Conservation (phyloP, 2,329 filamentous ascomycete species). For the Alternaria sp. region DNA sequence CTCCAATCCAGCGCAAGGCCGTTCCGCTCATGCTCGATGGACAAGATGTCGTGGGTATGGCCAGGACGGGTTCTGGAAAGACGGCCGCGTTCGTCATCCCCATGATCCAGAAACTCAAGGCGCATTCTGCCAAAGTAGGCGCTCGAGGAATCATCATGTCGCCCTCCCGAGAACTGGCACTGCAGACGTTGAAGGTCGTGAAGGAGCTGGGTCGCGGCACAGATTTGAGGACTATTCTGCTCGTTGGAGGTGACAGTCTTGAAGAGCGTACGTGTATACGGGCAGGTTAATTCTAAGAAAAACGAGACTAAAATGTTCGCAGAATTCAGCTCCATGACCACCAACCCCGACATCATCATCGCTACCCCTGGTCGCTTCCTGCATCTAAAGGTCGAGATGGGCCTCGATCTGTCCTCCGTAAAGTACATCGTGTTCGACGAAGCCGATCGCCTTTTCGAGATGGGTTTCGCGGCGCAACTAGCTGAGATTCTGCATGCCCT, state of each 20-base stretch:
- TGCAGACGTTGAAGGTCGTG: constrained; percentile 95
- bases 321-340: constrained; percentile 86
- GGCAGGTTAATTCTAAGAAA: neutral
- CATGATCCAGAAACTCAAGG: constrained; percentile 93
- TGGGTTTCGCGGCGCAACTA: constrained; percentile 95
- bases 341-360: constrained; percentile 96
- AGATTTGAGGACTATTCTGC: constrained; percentile 84
- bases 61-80: constrained; percentile 97
- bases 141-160: constrained; percentile 87
- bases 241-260: constrained; percentile 93
- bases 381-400: constrained; percentile 97
- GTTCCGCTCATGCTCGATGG: constrained; percentile 89
- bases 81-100: constrained; percentile 98
- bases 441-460: constrained; percentile 95
- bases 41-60: constrained; percentile 98
- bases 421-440: constrained; percentile 97
- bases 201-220: constrained; percentile 92
- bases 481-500: constrained; percentile 91
- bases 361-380: constrained; percentile 95
- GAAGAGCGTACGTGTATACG: constrained; percentile 68
- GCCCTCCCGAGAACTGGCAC: constrained; percentile 88
- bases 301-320: constrained; percentile 4
- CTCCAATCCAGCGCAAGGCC: constrained; percentile 95
- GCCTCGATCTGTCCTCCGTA: constrained; percentile 85
- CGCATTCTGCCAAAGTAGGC: constrained; percentile 85